phyloP scores from a whole-genome alignment of 164 flowering plant species.

The Houttuynia cordata region DNA sequence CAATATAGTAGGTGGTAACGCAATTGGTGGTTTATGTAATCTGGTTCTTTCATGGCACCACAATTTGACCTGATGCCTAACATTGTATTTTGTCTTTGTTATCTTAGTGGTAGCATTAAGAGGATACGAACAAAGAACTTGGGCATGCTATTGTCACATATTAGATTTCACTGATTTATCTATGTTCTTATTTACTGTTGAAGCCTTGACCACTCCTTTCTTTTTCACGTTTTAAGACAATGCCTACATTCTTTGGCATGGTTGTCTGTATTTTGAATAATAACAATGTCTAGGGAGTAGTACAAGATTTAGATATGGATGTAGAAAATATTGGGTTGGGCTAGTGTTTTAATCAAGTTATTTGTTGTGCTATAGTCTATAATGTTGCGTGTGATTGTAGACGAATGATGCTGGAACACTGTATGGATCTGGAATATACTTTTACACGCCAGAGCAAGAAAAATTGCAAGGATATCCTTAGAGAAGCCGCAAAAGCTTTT shows the following conservation, averaged over 20 bases:
- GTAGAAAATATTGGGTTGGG: neutral
- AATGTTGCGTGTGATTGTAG: conserved; percentile 18
- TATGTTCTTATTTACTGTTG: no score
- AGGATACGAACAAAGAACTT: neutral
- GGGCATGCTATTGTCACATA: neutral
- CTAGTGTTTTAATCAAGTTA: neutral
- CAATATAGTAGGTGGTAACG: no score
- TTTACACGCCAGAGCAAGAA: conserved; percentile 83
- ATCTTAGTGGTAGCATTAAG: no score
- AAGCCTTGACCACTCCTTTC: no score
- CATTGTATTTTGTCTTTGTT: neutral
- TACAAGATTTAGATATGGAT: no score
- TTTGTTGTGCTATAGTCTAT: neutral
- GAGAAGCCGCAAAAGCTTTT: conserved; percentile 54
- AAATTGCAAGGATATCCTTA: conserved; percentile 46
- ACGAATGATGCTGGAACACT: conserved; percentile 87
- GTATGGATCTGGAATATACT: conserved; percentile 89
- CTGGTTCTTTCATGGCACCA: neutral
- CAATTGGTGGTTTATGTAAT: no score
- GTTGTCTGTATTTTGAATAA: neutral
- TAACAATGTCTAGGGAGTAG: neutral
- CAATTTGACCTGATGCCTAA: neutral
- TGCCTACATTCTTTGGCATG: neutral
- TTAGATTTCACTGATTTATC: no score
- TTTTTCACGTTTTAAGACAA: no score